These are phyloP conservation scores for Naganishia onofrii DNA, from an alignment of 768 basidiomycete genomes.

Conservation along the genomic window DNA sequence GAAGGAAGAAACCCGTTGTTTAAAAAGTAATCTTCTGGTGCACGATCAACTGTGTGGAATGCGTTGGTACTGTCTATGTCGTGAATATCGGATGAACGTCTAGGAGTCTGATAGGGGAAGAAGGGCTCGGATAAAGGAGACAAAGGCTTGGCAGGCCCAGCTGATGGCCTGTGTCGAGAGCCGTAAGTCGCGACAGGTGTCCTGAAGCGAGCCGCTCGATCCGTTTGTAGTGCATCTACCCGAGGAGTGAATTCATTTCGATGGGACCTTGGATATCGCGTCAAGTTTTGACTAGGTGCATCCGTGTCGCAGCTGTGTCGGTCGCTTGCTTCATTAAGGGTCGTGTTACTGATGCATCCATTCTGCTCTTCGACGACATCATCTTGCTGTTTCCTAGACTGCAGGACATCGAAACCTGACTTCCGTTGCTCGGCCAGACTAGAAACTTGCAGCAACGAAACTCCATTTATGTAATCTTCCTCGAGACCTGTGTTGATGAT, in stretches of 20 bases:
- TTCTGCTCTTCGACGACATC: background rate
- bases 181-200: background rate
- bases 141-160: background rate
- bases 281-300: too few species aligned
- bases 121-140: background rate
- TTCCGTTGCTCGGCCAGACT: background rate
- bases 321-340: too few species aligned
- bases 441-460: background rate
- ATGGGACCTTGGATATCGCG: too few species aligned
- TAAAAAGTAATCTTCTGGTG: too few species aligned
- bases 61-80: background rate
- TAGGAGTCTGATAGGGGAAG: background rate
- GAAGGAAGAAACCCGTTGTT: background rate
- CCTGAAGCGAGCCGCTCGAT: background rate
- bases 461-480: background rate
- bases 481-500: conserved; percentile 18
- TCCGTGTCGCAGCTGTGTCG: too few species aligned
- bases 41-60: background rate
- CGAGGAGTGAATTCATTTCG: background rate
- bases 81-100: background rate
- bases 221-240: background rate
- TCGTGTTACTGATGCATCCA: too few species aligned
- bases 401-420: background rate
- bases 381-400: background rate
- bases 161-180: background rate